A percentile compares a stretch with the other conserved stretches of the same genome.
These are phyloP conservation scores for Phytophthora crassamura DNA, from an alignment of 352 stramenopile species.

Conservation along the genomic window DNA sequence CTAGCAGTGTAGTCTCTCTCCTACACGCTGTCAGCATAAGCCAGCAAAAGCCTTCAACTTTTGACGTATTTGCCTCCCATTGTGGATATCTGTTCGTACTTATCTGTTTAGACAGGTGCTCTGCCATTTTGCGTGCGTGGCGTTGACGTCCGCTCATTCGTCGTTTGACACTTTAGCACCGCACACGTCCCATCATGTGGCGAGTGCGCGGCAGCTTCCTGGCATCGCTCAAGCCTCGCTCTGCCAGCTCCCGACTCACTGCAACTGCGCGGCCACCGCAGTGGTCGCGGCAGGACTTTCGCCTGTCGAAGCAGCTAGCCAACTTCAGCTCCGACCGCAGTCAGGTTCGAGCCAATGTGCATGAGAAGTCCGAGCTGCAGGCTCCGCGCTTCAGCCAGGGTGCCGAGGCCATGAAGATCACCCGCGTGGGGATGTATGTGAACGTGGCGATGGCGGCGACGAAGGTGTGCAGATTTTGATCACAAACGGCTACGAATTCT, in stretches of 20 bases:
- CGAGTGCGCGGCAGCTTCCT: slow-evolving; percentile 29
- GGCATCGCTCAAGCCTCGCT: slow-evolving; percentile 18
- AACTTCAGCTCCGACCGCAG: slow-evolving; percentile 28
- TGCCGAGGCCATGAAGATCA: slow-evolving; percentile 87
- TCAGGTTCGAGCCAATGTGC: slow-evolving; percentile 7
- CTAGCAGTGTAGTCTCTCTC: too few species aligned
- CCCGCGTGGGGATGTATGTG: slow-evolving; percentile 92
- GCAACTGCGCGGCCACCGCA: slow-evolving; percentile 6
- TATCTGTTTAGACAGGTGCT: slow-evolving; percentile 14
- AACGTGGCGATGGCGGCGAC: slow-evolving; percentile 92
- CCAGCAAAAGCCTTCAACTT: too few species aligned
- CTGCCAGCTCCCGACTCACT: neutral
- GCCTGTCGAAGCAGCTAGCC: slow-evolving; percentile 23
- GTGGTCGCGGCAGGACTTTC: slow-evolving; percentile 27
- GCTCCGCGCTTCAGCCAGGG: slow-evolving; percentile 35
- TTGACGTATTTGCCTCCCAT: too few species aligned
- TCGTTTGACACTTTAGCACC: slow-evolving; percentile 13
- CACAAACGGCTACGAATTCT: slow-evolving; percentile 15
- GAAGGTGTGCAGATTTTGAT: slow-evolving; percentile 63
- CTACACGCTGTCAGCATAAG: too few species aligned
- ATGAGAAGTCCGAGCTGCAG: neutral
- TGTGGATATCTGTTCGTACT: too few species aligned
- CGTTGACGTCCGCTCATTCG: slow-evolving; percentile 7
- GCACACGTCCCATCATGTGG: slow-evolving; percentile 25
- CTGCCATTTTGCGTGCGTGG: neutral